phyloP scores from a whole-genome alignment of 352 stramenopile species.

The Phytophthora pisi region DNA sequence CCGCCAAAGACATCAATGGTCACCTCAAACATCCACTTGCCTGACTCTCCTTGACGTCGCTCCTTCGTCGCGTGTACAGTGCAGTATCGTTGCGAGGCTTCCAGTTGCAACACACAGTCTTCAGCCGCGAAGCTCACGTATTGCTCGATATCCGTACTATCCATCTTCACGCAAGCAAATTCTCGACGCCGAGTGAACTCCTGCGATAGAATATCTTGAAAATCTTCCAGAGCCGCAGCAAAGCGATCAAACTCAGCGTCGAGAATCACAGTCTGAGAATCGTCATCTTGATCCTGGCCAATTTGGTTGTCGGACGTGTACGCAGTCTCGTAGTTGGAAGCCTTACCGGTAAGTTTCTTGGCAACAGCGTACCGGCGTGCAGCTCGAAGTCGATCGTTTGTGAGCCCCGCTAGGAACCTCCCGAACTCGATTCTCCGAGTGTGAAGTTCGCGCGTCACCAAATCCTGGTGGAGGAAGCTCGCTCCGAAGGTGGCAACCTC shows the following conservation, averaged over 20 bases:
- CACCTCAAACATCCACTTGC: constrained; percentile 85
- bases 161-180: constrained; percentile 79
- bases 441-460: constrained; percentile 67
- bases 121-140: constrained; percentile 77
- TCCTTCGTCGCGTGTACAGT: constrained; percentile 76
- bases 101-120: constrained; percentile 75
- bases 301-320: constrained; percentile 11
- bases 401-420: constrained; percentile 55
- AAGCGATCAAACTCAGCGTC: constrained; percentile 48
- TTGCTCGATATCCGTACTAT: constrained; percentile 54
- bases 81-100: constrained; percentile 69
- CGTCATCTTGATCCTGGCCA: neutral
- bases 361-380: constrained; percentile 33
- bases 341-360: constrained; percentile 8
- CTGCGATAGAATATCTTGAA: constrained; percentile 60
- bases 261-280: constrained; percentile 7
- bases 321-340: neutral
- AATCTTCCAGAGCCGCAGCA: constrained; percentile 46
- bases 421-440: constrained; percentile 63
- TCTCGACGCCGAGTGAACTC: constrained; percentile 68
- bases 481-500: constrained; percentile 53
- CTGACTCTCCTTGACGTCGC: constrained; percentile 68
- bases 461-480: constrained; percentile 61
- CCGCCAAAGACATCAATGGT: constrained; percentile 57
- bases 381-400: constrained; percentile 61